Evolutionary conservation across 441 rosid genomes (phyloP).

Genomic region (Iberis amara): DNA sequence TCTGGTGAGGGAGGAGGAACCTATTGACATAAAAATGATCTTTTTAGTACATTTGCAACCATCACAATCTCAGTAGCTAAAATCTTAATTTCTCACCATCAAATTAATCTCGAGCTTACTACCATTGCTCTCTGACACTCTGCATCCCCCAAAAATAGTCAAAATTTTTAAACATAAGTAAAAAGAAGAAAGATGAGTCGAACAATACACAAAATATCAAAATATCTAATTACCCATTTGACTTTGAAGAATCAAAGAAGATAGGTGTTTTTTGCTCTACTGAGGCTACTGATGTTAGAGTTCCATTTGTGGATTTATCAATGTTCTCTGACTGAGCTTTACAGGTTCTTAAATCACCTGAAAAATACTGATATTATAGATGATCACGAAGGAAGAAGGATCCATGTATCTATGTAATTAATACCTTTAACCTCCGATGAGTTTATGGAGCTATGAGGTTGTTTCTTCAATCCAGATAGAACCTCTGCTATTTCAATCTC

Average conservation of each 20-base stretch:
- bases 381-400: too few species aligned
- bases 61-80: conserved; percentile 18
- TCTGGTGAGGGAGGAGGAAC: conserved; percentile 41
- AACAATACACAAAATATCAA: not conserved
- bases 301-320: conserved; percentile 18
- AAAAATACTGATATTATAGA: too few species aligned
- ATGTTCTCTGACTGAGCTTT: conserved; percentile 6
- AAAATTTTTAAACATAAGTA: conserved; percentile 13
- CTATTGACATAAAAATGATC: conserved; percentile 30
- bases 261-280: too few species aligned
- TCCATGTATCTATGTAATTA: too few species aligned
- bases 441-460: conserved; percentile 34
- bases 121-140: conserved; percentile 22
- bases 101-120: conserved; percentile 38
- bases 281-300: conserved; percentile 9
- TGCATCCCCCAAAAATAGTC: conserved; percentile 23
- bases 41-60: conserved; percentile 22
- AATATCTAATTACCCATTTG: conserved; percentile 31
- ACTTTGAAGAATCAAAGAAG: too few species aligned
- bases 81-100: conserved; percentile 42
- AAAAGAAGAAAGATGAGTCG: not conserved
- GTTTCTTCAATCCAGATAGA: conserved; percentile 49
- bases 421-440: too few species aligned
- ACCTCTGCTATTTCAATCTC: conserved; percentile 70
- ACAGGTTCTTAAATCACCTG: conserved; percentile 22